phyloP scores from a whole-genome alignment of 2,329 filamentous ascomycete species.

The Aspergillus flavus region DNA sequence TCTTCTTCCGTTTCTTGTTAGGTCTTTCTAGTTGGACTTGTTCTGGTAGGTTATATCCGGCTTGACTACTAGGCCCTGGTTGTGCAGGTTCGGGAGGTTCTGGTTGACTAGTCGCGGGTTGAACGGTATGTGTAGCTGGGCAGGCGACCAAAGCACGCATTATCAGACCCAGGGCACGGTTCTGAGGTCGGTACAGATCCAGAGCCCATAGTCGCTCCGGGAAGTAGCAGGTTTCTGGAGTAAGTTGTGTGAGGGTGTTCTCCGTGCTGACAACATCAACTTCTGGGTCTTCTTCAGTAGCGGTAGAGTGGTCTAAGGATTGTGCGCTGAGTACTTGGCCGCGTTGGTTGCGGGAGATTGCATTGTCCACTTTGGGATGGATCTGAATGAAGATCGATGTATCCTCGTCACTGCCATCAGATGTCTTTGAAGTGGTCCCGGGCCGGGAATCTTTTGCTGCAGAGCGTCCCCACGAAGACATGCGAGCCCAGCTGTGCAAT shows the following conservation, averaged over 20 bases:
- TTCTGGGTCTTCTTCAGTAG: neutral
- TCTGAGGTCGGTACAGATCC: neutral
- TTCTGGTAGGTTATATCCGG: neutral
- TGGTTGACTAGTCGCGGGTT: neutral
- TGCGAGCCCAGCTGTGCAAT: neutral
- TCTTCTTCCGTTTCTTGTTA: neutral
- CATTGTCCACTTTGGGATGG: conserved; percentile 15
- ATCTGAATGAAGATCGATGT: neutral
- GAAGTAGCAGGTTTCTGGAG: neutral
- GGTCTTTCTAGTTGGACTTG: neutral
- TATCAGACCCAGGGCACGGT: neutral
- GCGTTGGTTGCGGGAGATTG: conserved; percentile 17
- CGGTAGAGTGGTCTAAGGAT: neutral
- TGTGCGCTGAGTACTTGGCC: conserved; percentile 1
- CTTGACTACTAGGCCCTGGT: neutral
- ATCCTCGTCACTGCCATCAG: neutral
- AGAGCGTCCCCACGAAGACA: neutral
- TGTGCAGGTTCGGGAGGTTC: neutral
- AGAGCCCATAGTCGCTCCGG: neutral
- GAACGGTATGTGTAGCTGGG: neutral
- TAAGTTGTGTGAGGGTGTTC: neutral
- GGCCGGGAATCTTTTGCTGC: neutral
- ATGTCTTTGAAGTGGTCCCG: neutral
- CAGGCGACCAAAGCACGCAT: neutral
- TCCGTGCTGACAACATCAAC: neutral